phyloP scores from a whole-genome alignment of 106 monocot genomes.

The Dendrobium officinale region DNA sequence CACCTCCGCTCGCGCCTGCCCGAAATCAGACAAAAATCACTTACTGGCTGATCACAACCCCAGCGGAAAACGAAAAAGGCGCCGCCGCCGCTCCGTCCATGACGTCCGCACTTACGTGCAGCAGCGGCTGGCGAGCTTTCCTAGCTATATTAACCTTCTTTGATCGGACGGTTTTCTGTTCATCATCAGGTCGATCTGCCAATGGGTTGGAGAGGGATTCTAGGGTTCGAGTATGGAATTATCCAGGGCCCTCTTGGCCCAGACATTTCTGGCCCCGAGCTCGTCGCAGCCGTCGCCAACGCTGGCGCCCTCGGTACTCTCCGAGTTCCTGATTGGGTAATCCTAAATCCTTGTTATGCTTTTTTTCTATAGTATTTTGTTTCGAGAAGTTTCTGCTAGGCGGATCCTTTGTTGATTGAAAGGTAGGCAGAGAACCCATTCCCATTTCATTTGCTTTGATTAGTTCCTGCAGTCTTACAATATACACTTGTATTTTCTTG shows the following conservation, averaged over 20 bases:
- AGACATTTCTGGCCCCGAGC: constrained; percentile 77
- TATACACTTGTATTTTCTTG: neutral
- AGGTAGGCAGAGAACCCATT: neutral
- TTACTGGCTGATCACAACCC: neutral
- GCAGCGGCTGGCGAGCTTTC: neutral
- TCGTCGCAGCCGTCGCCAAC: constrained; percentile 78
- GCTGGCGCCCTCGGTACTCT: constrained; percentile 66
- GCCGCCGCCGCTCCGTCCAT: neutral
- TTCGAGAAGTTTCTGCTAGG: neutral
- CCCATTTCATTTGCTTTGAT: neutral
- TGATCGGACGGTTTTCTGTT: neutral
- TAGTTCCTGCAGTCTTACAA: neutral
- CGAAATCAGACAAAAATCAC: no score
- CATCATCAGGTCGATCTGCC: neutral
- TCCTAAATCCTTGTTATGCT: neutral
- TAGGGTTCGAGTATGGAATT: constrained; percentile 77
- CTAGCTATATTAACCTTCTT: neutral
- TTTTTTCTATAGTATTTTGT: neutral
- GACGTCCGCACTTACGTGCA: constrained; percentile 13
- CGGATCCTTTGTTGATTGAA: neutral
- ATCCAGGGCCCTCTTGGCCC: constrained; percentile 85
- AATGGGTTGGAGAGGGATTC: constrained; percentile 79
- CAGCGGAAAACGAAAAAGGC: neutral
- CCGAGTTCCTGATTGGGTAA: constrained; percentile 71
- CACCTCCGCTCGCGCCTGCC: no score